Percentiles rank a stretch among this genome's conserved stretches.
phyloP scores from a whole-genome alignment of 345 rosid genomes.

The Hevea brasiliensis region DNA sequence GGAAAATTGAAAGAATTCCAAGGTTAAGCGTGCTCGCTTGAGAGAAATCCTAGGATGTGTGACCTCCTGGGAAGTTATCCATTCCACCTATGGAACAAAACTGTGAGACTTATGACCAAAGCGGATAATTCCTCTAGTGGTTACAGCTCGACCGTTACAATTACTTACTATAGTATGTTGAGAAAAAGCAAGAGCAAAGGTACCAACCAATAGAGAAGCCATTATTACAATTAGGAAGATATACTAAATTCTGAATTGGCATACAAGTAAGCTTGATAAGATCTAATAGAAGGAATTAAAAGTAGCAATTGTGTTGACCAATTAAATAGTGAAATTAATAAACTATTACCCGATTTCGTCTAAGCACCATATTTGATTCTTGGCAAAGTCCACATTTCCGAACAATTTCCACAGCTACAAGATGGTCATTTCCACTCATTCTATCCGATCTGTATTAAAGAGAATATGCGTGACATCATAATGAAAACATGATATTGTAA shows the following conservation, averaged over 20 bases:
- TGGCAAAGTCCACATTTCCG: conserved; percentile 72
- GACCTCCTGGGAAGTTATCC: no score
- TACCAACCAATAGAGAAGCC: neutral
- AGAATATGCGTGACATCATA: conserved; percentile 16
- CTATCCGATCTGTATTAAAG: conserved; percentile 54
- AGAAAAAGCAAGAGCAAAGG: neutral
- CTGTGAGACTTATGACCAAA: no score
- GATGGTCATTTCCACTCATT: conserved; percentile 56
- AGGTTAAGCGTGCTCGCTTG: no score
- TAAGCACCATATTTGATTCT: conserved; percentile 89
- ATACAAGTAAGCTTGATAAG: neutral
- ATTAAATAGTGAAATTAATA: neutral
- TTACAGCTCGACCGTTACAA: no score
- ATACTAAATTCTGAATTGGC: neutral
- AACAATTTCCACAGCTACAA: conserved; percentile 62
- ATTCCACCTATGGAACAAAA: no score
- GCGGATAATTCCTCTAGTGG: no score
- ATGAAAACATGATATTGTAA: conserved; percentile 6
- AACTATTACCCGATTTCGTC: conserved; percentile 64
- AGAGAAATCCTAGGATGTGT: no score
- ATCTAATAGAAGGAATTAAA: neutral
- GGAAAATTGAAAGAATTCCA: no score
- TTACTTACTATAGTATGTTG: no score
- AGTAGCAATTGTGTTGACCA: neutral
- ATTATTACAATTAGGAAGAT: neutral